Conservation (phyloP, 352 stramenopile genomes). For the Blastocystis sp. region DNA sequence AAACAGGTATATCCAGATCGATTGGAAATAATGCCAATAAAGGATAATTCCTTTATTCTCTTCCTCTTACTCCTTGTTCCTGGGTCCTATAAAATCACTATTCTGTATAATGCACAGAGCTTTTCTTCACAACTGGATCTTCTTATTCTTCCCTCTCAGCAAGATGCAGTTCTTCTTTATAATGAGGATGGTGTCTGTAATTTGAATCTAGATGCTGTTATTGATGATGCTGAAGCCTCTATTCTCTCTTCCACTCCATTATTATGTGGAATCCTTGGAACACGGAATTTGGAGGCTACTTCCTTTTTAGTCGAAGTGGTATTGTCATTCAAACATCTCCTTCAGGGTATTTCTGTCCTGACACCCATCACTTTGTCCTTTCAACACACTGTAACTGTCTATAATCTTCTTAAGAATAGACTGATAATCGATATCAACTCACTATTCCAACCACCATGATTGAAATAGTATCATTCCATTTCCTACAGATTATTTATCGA, state of each 20-base stretch:
- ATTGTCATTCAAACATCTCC: not conserved
- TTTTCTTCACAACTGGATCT: not conserved
- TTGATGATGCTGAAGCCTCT: not conserved
- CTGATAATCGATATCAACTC: not conserved
- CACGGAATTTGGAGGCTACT: slow-evolving; percentile 7
- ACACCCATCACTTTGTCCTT: not conserved
- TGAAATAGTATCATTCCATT: not conserved
- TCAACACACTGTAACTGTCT: not conserved
- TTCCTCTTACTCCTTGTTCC: not conserved
- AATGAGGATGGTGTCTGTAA: not conserved
- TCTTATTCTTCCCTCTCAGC: not conserved
- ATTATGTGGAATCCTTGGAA: slow-evolving; percentile 11
- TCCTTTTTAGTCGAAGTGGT: not conserved
- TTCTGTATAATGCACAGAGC: not conserved
- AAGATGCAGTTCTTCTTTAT: not conserved
- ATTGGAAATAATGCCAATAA: not conserved
- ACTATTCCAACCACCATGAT: not conserved
- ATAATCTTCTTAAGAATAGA: not conserved
- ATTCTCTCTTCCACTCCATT: not conserved
- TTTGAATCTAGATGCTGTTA: not conserved
- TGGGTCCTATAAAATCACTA: not conserved
- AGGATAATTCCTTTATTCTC: not conserved
- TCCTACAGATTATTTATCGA: not conserved
- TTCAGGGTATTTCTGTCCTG: not conserved
- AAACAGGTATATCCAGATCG: not conserved